Conservation (phyloP, 768 basidiomycete species). For the Suillus fuscotomentosus region DNA sequence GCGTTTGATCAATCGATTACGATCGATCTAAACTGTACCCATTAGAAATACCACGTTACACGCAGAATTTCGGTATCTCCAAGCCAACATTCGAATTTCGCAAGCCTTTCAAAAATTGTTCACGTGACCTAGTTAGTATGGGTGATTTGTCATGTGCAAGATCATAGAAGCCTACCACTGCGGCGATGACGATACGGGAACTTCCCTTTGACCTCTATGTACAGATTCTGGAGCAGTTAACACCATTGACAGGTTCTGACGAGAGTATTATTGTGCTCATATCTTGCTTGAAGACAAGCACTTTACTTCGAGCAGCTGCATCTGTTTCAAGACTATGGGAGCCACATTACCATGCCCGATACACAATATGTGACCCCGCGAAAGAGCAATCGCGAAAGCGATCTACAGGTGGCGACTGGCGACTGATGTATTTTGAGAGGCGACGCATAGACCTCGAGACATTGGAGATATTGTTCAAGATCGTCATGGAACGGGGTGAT, state of each 20-base stretch:
- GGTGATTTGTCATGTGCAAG: too few relatives aligned
- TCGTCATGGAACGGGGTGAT: conserved; percentile 34
- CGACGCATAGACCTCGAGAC: conserved; percentile 43
- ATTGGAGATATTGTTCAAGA: conserved; percentile 38
- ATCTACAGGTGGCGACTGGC: conserved; percentile 40
- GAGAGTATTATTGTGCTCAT: conserved; percentile 34
- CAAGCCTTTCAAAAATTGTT: too few relatives aligned
- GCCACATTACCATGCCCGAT: conserved; percentile 49
- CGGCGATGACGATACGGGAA: conserved; percentile 19
- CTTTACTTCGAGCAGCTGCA: conserved; percentile 44
- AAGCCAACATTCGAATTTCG: too few relatives aligned
- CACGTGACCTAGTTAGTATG: too few relatives aligned
- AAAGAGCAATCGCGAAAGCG: conserved; percentile 36
- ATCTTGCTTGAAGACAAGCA: conserved; percentile 38
- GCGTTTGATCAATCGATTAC: too few relatives aligned
- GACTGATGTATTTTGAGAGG: conserved; percentile 43
- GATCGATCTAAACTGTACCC: too few relatives aligned
- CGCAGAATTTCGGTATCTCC: too few relatives aligned
- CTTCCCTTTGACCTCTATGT: conserved; percentile 37
- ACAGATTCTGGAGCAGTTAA: conserved; percentile 35
- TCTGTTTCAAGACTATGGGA: conserved; percentile 46
- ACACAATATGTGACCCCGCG: conserved; percentile 37
- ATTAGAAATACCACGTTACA: too few relatives aligned
- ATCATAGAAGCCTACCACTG: background rate
- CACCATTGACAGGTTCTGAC: conserved; percentile 20